phyloP scores from a whole-genome alignment of 1,284 basidiomycete genomes.

The Ceratobasidium sp. region DNA sequence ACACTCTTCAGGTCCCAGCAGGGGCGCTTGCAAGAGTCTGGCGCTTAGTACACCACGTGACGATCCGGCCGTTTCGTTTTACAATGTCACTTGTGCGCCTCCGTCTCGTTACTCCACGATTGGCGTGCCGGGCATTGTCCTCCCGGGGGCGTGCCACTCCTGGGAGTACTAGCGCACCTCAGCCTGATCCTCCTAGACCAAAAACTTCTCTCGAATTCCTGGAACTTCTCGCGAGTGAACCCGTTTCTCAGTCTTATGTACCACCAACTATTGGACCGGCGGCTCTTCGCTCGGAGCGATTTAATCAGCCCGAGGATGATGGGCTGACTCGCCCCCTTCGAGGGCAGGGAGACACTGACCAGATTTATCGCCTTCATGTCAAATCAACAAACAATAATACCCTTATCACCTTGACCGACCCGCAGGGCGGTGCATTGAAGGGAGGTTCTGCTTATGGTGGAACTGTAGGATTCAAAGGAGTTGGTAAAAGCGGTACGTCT shows the following conservation, averaged over 20 bases:
- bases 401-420: constrained; percentile 43
- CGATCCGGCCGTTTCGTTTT: not conserved
- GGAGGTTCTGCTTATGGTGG: constrained; percentile 45
- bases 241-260: not conserved
- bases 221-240: constrained; percentile 1
- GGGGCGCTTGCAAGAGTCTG: not conserved
- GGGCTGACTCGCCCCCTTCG: constrained; percentile 5
- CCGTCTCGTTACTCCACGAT: constrained; percentile 7
- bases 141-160: not conserved
- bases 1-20: not conserved
- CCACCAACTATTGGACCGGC: not conserved
- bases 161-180: not conserved
- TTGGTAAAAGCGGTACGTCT: constrained; percentile 28
- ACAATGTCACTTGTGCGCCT: constrained; percentile 35
- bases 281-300: not conserved
- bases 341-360: not conserved
- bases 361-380: constrained; percentile 44
- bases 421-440: constrained; percentile 33
- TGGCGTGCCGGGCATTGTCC: constrained; percentile 12
- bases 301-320: not conserved
- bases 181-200: not conserved
- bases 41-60: constrained; percentile 20
- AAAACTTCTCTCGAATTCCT: constrained; percentile 1
- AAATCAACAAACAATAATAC: constrained; percentile 48
- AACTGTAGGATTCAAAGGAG: constrained; percentile 45